Base-by-base conservation (phyloP, 2,329 filamentous ascomycete genomes). In the Cryphonectria naterciae region DNA sequence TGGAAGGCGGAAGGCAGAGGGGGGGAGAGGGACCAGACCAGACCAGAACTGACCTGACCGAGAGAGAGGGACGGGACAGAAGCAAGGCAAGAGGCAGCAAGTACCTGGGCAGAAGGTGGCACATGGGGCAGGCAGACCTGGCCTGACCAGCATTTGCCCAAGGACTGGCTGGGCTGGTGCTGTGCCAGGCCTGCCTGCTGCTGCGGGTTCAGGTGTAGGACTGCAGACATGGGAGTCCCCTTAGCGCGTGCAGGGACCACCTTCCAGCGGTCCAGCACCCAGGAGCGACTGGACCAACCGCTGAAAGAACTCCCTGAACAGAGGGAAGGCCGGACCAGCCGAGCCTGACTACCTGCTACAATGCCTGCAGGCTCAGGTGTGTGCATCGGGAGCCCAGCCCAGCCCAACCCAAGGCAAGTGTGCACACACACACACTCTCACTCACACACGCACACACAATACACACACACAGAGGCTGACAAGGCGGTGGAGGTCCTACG, bases 171-270 rank as follows among this genome's bases (percentile, higher is more conserved):
- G 17, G 54, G 54, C 54, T 15, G 11, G 25, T 28, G 15, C 25
- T 58, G 54, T 19, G 46, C 46, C 46, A 49, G 46, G 46, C 22
- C 46, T 49, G 46, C 46, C 46, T 62, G 60, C 60, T 62, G 60
- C 60, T 39, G 60, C 60, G 19, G 32, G 35, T 62, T 62, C 60
- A 62, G 60, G 37, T 41, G 35, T 58, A 46, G 61, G 61, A 46
- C 61, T 64, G 37, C 25, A 32, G 46, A 25, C 64, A 37, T 56
- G 28, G 49, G 32, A 66, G 49, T 56, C n/a, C 52, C 43, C 25
- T 52, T 56, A 66, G 64, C 46, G 64, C 64, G 64, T 56, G 64
- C 64, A 66, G 49, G 64, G 64, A 41, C 49, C 64, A 66, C 64
- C 49, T 56, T 56, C n/a, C 64, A 65, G 63, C 7, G 39, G 35